Evolutionary conservation across 2,329 filamentous ascomycete genomes (phyloP).

Genomic region (Fusarium nurragi): DNA sequence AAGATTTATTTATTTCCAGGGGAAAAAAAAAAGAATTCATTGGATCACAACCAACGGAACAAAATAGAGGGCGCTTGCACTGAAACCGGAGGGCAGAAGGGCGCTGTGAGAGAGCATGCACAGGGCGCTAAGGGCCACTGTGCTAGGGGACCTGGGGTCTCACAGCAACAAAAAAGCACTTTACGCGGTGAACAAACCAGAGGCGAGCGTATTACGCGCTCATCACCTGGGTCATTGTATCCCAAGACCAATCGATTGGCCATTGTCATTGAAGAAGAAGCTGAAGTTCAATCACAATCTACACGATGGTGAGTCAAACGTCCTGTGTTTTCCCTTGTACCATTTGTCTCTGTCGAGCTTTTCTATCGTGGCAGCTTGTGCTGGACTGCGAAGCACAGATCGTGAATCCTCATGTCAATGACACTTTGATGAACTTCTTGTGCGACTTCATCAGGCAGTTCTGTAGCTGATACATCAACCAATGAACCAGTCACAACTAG

Average conservation of each 20-base stretch:
- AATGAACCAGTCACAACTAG: conserved; percentile 83
- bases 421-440: not conserved
- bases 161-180: conserved; percentile 44
- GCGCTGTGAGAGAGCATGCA: conserved; percentile 17
- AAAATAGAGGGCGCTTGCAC: conserved; percentile 7
- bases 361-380: conserved; percentile 4
- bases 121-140: conserved; percentile 23
- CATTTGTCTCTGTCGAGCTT: not conserved
- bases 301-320: conserved; percentile 33
- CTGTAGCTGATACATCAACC: not conserved
- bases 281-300: conserved; percentile 9
- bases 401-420: conserved; percentile 13
- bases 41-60: conserved; percentile 36
- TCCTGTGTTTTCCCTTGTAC: not conserved
- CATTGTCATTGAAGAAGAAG: conserved; percentile 16
- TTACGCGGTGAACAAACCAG: conserved; percentile 48
- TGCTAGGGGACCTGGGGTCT: conserved; percentile 23
- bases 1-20: not conserved
- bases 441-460: not conserved
- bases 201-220: conserved; percentile 42
- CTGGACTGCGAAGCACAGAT: not conserved
- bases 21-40: not conserved
- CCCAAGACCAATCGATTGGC: conserved; percentile 28
- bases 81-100: conserved; percentile 37
- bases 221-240: conserved; percentile 11